A percentile compares a stretch with the other conserved stretches of the same genome.
These are phyloP conservation scores for Plasmodium gaboni DNA, from an alignment of 169 alveolate species.

Conservation along the genomic window DNA sequence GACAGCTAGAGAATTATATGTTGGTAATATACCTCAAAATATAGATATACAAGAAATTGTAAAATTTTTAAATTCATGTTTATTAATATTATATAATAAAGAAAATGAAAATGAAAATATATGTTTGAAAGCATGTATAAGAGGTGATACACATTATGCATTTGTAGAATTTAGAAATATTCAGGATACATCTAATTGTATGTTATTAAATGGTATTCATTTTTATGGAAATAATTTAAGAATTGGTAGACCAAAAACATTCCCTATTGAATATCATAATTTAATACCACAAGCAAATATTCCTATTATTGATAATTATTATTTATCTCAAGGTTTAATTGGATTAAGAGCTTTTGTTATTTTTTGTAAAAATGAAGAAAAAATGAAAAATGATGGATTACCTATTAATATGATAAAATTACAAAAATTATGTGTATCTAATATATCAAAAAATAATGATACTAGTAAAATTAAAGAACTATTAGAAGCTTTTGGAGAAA, in stretches of 20 bases:
- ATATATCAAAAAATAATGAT: constrained; percentile 38
- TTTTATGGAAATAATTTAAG: constrained; percentile 77
- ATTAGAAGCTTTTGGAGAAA: constrained; percentile 59
- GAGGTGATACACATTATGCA: constrained; percentile 96
- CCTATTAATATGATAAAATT: constrained; percentile 77
- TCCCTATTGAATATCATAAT: constrained; percentile 72
- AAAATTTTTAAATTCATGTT: constrained; percentile 84
- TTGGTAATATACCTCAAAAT: constrained; percentile 88
- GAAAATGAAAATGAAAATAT: constrained; percentile 45
- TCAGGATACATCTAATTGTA: constrained; percentile 92
- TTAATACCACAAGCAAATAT: constrained; percentile 81
- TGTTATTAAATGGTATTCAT: constrained; percentile 83
- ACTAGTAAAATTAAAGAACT: constrained; percentile 40
- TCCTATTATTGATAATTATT: constrained; percentile 28
- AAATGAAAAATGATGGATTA: constrained; percentile 73
- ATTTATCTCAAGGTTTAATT: constrained; percentile 62
- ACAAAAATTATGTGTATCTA: constrained; percentile 52
- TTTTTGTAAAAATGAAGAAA: constrained; percentile 60
- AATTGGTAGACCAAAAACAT: constrained; percentile 85
- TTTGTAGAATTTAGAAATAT: constrained; percentile 94
- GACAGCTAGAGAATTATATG: constrained; percentile 87
- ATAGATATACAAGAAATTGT: constrained; percentile 83
- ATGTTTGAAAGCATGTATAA: constrained; percentile 93
- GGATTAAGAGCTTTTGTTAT: constrained; percentile 54
- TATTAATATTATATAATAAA: constrained; percentile 85